Base-by-base conservation (phyloP, 2,329 filamentous ascomycete genomes). In the Blastomyces percursus region DNA sequence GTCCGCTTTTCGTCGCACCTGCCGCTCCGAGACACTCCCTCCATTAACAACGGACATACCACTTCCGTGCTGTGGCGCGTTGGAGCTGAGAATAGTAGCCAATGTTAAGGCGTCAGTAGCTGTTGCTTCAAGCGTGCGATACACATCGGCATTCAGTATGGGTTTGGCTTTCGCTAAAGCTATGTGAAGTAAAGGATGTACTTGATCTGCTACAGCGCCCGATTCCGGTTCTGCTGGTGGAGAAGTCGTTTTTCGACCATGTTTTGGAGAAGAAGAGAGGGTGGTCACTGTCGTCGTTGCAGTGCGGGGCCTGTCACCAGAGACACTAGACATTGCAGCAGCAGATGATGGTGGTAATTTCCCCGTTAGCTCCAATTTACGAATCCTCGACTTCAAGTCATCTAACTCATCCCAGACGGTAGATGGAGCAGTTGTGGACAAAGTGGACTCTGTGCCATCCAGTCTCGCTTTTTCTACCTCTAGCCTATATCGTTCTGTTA, bases 391-490 rank as follows among this genome's bases (percentile, higher is more conserved):
- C 74, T 97, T 97, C 56, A 99, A 78, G 67, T 97, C 94, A 69
- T 97, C 94, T 35, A 99, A 78, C 75, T 99, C 94, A 72, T 97
- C 94, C 94, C 94, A 99, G 2, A 99, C 90, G 0, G 91, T 96
- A 1, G 91, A 95, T 14, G 92, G 90, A 1, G 90, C 91, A 1
- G 88, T 91, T 0, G 90, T 94, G 0, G 94, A 97, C 42, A 89
- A 82, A 0, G 89, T 93, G 0, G 94, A 97, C 69, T 94, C 91
- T 0, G 91, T 91, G 9, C 87, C 87, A 69, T 92, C 86, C 24
- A 71, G 69, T 60, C 72, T 71, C 38, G 74, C 60, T 60, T 71
- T 73, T 30, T 76, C 74, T n/a, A 64, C 60, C 12, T 72, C 74
- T 61, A 67, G 67, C 64, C 66, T 73, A 58, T 66, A 69, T 61